Evolutionary conservation across 345 rosid species (phyloP).

Genomic region (Hibiscus mutabilis): DNA sequence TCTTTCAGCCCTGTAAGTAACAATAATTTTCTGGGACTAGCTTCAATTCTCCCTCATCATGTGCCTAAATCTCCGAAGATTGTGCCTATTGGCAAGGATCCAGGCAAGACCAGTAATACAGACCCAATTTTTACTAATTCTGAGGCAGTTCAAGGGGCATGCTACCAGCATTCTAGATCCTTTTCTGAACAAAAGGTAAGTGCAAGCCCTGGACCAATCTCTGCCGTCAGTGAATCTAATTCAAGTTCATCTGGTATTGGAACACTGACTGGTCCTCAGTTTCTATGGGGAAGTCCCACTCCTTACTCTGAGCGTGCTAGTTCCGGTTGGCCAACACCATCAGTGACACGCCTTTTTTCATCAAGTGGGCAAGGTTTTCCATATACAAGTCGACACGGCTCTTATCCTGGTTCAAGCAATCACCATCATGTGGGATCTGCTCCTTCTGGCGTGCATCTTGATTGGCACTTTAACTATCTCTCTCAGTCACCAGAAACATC

Average conservation of each 20-base stretch:
- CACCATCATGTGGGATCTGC: slow-evolving; percentile 93
- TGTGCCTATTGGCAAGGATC: slow-evolving; percentile 73
- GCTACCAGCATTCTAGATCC: slow-evolving; percentile 49
- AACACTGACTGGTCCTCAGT: slow-evolving; percentile 79
- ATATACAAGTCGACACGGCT: slow-evolving; percentile 40
- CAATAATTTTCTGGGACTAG: slow-evolving; percentile 63
- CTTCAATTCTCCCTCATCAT: slow-evolving; percentile 73
- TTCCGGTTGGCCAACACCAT: slow-evolving; percentile 52
- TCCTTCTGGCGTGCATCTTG: slow-evolving; percentile 65
- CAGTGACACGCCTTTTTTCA: slow-evolving; percentile 42
- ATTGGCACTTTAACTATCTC: slow-evolving; percentile 45
- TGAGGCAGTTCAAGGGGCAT: slow-evolving; percentile 41
- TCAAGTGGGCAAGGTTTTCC: slow-evolving; percentile 46
- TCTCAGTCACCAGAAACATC: slow-evolving; percentile 53
- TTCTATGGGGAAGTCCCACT: slow-evolving; percentile 85
- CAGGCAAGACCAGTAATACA: slow-evolving; percentile 43
- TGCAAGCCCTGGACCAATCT: slow-evolving; percentile 35
- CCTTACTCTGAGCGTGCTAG: slow-evolving; percentile 43
- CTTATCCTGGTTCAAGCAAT: slow-evolving; percentile 45
- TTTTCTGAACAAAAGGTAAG: slow-evolving; percentile 43
- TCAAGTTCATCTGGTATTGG: slow-evolving; percentile 47
- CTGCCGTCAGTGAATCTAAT: slow-evolving; percentile 43
- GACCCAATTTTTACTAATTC: slow-evolving; percentile 43
- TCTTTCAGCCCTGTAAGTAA: slow-evolving; percentile 42
- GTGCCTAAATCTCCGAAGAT: slow-evolving; percentile 51